Evolutionary conservation across 768 basidiomycete genomes (phyloP).

Genomic region (Trichaptum fuscoviolaceum): DNA sequence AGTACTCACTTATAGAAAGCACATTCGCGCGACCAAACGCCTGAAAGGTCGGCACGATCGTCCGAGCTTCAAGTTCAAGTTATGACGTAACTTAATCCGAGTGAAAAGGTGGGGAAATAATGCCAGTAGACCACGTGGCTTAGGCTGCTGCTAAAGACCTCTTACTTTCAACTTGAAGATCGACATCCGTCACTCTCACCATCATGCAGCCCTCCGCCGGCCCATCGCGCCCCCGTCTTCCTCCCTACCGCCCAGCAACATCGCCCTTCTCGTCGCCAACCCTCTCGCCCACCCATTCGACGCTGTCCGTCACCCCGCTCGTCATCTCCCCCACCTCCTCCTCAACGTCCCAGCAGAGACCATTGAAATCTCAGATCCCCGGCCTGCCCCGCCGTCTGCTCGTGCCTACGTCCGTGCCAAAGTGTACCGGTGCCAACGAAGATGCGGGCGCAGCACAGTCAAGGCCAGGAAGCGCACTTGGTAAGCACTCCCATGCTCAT

Average conservation of each 20-base stretch:
- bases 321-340: not conserved
- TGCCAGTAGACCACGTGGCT: no score
- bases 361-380: constrained; percentile 27
- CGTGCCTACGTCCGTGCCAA: constrained; percentile 13
- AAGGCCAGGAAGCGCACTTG: constrained; percentile 14
- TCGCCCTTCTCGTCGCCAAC: not conserved
- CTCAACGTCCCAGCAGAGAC: not conserved
- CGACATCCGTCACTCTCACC: not conserved
- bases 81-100: no score
- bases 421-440: constrained; percentile 13
- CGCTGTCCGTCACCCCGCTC: not conserved
- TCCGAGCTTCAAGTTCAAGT: no score
- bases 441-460: constrained; percentile 31
- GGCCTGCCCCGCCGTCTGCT: constrained; percentile 35
- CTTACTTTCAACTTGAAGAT: not conserved
- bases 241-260: no score
- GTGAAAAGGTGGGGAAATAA: no score
- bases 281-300: not conserved
- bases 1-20: no score
- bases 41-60: no score
- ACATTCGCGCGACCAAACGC: no score
- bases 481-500: constrained; percentile 11
- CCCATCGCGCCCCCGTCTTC: not conserved
- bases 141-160: no score
- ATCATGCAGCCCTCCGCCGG: not conserved